Conservation (phyloP, 2,329 filamentous ascomycete species). For the Aspergillus hiratsukae region DNA sequence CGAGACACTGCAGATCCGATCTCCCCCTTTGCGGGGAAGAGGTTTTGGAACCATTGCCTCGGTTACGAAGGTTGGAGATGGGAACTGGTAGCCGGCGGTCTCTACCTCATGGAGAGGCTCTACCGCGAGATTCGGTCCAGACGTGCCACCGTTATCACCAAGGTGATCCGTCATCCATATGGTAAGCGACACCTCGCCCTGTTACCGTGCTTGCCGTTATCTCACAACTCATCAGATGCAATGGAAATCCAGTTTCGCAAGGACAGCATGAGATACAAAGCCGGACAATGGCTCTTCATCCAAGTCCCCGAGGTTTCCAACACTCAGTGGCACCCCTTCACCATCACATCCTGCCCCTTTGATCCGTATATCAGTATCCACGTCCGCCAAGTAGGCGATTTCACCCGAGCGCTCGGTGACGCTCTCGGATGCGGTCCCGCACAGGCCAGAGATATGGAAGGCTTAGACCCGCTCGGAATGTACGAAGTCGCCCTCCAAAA, state of each 20-base stretch:
- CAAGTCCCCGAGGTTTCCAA: conserved; percentile 84
- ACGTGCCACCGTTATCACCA: conserved; percentile 81
- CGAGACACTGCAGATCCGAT: conserved; percentile 67
- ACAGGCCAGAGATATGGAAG: conserved; percentile 85
- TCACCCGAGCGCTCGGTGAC: conserved; percentile 88
- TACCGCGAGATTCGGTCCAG: conserved; percentile 86
- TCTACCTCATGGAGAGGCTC: conserved; percentile 83
- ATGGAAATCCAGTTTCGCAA: conserved; percentile 97
- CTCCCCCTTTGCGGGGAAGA: conserved; percentile 77
- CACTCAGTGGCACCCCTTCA: conserved; percentile 98
- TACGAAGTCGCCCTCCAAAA: conserved; percentile 95
- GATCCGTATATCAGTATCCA: conserved; percentile 94
- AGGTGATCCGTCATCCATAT: conserved; percentile 93
- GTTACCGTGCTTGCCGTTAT: not conserved
- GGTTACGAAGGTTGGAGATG: conserved; percentile 97
- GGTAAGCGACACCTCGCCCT: conserved; percentile 49
- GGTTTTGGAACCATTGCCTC: conserved; percentile 89
- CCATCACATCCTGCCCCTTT: conserved; percentile 95
- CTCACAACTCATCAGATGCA: conserved; percentile 56
- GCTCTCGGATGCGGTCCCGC: conserved; percentile 86
- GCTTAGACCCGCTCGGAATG: conserved; percentile 89
- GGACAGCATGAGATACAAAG: conserved; percentile 95
- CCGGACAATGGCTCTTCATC: conserved; percentile 96
- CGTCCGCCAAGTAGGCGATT: conserved; percentile 94
- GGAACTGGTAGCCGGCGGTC: conserved; percentile 79